Conservation (phyloP, 163 green algal species). For the Chlorella variabilis region DNA sequence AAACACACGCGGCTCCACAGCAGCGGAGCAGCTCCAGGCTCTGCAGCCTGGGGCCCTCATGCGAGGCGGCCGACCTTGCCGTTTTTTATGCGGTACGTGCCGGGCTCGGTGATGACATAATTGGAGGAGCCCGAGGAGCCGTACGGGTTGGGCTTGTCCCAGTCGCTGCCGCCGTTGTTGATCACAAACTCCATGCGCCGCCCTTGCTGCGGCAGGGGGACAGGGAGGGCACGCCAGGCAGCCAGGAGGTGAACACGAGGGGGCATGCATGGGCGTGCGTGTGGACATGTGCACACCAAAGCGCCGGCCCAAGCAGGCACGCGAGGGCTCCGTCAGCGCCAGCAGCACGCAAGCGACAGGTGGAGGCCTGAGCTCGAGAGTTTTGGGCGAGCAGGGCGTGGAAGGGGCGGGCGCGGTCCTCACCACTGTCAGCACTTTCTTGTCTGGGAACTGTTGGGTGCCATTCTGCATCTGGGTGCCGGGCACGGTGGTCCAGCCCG, state of each 20-base stretch:
- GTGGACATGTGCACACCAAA: too few relatives aligned
- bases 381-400: too few relatives aligned
- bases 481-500: conserved; percentile 53
- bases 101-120: conserved; percentile 43
- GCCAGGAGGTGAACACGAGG: too few relatives aligned
- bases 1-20: too few relatives aligned
- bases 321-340: too few relatives aligned
- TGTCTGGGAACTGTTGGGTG: conserved; percentile 22
- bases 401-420: too few relatives aligned
- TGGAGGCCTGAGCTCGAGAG: too few relatives aligned
- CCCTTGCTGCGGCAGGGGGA: not conserved
- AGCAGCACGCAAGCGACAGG: too few relatives aligned
- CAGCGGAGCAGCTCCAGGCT: too few relatives aligned
- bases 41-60: not conserved
- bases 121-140: conserved; percentile 29
- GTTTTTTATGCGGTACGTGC: conserved; percentile 41
- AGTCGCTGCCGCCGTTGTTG: conserved; percentile 56
- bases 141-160: conserved; percentile 52
- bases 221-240: not conserved
- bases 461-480: conserved; percentile 51
- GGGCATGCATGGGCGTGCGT: too few relatives aligned
- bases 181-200: conserved; percentile 59
- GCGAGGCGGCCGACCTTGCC: conserved; percentile 9
- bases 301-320: too few relatives aligned
- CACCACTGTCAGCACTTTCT: conserved; percentile 37